Conservation (phyloP, 164 flowering plant genomes). For the Protea cynaroides region DNA sequence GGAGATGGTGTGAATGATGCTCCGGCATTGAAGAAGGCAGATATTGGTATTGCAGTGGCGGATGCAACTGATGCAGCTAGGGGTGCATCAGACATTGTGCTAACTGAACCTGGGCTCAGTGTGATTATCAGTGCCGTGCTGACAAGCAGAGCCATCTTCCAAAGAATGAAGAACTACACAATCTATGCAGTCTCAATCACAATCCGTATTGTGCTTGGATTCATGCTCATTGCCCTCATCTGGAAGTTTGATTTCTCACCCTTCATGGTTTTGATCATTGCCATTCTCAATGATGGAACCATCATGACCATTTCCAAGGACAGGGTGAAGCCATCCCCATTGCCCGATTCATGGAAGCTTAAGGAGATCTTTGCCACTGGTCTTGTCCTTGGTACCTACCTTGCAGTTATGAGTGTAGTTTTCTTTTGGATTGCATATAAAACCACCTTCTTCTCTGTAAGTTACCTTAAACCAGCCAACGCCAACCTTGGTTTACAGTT, state of each 20-base stretch:
- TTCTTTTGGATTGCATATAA: conserved; percentile 31
- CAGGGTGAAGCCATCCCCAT: conserved; percentile 34
- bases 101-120: conserved; percentile 40
- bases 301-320: conserved; percentile 44
- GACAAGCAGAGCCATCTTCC: conserved; percentile 34
- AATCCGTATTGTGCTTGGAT: conserved; percentile 34
- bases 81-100: conserved; percentile 39
- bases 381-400: conserved; percentile 31
- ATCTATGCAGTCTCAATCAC: conserved; percentile 42
- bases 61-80: conserved; percentile 44
- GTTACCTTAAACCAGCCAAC: neutral
- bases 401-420: conserved; percentile 30
- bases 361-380: conserved; percentile 40
- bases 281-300: conserved; percentile 38
- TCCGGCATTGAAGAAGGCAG: conserved; percentile 36
- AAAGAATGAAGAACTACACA: conserved; percentile 40
- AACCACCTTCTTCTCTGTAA: conserved; percentile 29
- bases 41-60: conserved; percentile 40
- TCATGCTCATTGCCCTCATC: conserved; percentile 36
- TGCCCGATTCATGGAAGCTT: conserved; percentile 41
- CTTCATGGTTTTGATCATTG: conserved; percentile 37
- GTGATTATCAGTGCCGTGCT: conserved; percentile 29
- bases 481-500: neutral
- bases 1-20: conserved; percentile 46
- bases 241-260: conserved; percentile 43